A percentile compares a stretch with the other conserved stretches of the same genome.
These are phyloP conservation scores for Chlorella sp. DNA, from an alignment of 139 green algal genomes.

Conservation along the genomic window DNA sequence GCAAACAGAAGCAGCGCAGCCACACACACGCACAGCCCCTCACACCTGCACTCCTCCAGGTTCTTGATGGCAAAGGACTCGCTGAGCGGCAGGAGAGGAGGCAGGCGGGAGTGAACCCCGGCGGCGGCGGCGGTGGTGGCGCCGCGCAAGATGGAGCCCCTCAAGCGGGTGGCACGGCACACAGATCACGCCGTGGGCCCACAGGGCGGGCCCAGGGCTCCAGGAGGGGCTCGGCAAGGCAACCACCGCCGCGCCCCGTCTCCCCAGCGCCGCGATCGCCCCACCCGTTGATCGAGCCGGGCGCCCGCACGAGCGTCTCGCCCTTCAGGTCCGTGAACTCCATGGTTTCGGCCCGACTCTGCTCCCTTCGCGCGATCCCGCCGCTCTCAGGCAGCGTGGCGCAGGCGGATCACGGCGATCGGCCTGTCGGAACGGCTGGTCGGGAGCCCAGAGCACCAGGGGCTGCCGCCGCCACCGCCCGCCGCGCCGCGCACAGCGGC, in stretches of 20 bases:
- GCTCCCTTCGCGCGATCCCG: no score
- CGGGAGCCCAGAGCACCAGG: no score
- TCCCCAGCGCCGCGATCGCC: neutral
- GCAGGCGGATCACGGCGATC: no score
- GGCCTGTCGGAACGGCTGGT: no score
- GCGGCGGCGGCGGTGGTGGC: neutral
- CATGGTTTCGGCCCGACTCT: neutral
- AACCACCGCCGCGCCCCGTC: neutral
- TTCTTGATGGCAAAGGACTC: constrained; percentile 49
- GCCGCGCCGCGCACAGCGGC: no score
- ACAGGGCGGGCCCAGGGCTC: no score
- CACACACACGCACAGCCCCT: no score
- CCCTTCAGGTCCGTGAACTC: constrained; percentile 46
- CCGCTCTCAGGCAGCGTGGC: no score
- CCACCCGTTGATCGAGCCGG: constrained; percentile 60
- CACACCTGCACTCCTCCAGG: constrained; percentile 50
- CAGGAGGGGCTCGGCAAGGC: no score
- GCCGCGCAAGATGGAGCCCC: neutral
- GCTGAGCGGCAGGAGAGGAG: constrained; percentile 26
- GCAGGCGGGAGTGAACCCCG: neutral
- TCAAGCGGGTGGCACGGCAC: neutral
- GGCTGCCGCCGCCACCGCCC: no score
- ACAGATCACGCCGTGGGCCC: neutral
- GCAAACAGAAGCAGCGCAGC: neutral
- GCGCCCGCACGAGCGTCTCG: constrained; percentile 52